These are phyloP conservation scores for Aureobasidium zeae DNA, from an alignment of 2,329 filamentous ascomycete species.

Conservation along the genomic window DNA sequence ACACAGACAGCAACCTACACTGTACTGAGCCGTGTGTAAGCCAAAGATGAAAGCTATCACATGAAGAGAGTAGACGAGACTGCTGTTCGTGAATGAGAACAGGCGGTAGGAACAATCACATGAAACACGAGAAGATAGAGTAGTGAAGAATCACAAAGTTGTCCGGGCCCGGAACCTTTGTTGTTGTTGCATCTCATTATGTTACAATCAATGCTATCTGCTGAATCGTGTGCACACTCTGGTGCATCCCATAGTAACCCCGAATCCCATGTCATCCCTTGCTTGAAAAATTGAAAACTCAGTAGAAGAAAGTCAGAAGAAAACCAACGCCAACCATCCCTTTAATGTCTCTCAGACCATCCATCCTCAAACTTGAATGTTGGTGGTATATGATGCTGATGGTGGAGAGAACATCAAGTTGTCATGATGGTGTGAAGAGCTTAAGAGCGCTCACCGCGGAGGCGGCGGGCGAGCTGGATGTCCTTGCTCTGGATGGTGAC, in stretches of 20 bases:
- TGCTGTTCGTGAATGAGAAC: too few relatives aligned
- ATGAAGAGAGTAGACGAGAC: too few relatives aligned
- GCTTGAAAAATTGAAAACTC: conserved; percentile 13
- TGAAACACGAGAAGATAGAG: conserved; percentile 4
- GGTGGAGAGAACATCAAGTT: conserved; percentile 16
- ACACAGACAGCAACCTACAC: too few relatives aligned
- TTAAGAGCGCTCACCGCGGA: conserved; percentile 47
- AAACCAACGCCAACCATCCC: conserved; percentile 18
- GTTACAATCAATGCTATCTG: conserved; percentile 28
- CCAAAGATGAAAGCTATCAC: too few relatives aligned
- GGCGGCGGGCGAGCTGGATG: conserved; percentile 71
- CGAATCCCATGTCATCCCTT: conserved; percentile 19
- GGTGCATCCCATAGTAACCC: conserved; percentile 19
- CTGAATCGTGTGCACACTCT: conserved; percentile 26
- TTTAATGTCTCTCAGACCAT: conserved; percentile 16
- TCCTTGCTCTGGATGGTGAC: conserved; percentile 68
- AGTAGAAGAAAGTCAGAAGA: conserved; percentile 16
- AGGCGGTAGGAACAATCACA: not conserved
- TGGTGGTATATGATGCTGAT: conserved; percentile 16
- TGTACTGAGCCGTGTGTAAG: too few relatives aligned
- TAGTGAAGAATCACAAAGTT: conserved; percentile 8
- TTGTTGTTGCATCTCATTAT: conserved; percentile 26
- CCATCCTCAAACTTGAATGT: conserved; percentile 15
- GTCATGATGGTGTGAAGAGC: conserved; percentile 21
- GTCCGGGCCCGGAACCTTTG: conserved; percentile 6